phyloP scores from a whole-genome alignment of 371 early-diverging fungal species.

The Cokeromyces recurvatus region DNA sequence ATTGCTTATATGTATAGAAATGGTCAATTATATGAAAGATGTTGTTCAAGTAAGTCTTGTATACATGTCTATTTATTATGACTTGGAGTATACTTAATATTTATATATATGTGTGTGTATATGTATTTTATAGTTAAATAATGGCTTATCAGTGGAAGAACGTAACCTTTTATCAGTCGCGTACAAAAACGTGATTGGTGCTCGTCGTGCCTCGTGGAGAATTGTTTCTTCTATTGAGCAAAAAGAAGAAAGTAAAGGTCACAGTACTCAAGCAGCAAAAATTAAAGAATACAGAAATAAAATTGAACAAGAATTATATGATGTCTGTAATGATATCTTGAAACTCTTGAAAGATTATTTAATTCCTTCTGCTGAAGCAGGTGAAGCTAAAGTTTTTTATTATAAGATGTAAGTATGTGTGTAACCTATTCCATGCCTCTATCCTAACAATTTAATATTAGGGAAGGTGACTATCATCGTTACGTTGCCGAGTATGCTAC shows the following conservation, averaged over 20 bases:
- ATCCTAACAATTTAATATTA: too few relatives aligned
- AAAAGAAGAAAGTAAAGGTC: slow-evolving; percentile 94
- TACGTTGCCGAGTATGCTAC: slow-evolving; percentile 98
- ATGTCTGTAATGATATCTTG: slow-evolving; percentile 95
- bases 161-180: slow-evolving; percentile 99
- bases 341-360: slow-evolving; percentile 85
- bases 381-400: slow-evolving; percentile 98
- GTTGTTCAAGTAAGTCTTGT: slow-evolving; percentile 49
- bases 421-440: too few relatives aligned
- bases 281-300: slow-evolving; percentile 87
- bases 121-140: slow-evolving; percentile 26
- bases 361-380: slow-evolving; percentile 79
- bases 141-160: slow-evolving; percentile 92
- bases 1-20: slow-evolving; percentile 56
- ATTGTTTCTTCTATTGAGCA: slow-evolving; percentile 97
- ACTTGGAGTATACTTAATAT: too few relatives aligned
- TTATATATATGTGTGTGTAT: too few relatives aligned
- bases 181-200: slow-evolving; percentile 99
- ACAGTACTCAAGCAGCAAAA: slow-evolving; percentile 77
- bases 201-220: slow-evolving; percentile 99
- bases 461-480: slow-evolving; percentile 99
- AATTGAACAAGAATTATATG: slow-evolving; percentile 92
- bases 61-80: too few relatives aligned
- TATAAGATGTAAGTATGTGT: slow-evolving; percentile 95
- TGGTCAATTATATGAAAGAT: slow-evolving; percentile 94